These are phyloP conservation scores for Ophiosphaerella korrae DNA, from an alignment of 2,329 filamentous ascomycete species.

Conservation along the genomic window DNA sequence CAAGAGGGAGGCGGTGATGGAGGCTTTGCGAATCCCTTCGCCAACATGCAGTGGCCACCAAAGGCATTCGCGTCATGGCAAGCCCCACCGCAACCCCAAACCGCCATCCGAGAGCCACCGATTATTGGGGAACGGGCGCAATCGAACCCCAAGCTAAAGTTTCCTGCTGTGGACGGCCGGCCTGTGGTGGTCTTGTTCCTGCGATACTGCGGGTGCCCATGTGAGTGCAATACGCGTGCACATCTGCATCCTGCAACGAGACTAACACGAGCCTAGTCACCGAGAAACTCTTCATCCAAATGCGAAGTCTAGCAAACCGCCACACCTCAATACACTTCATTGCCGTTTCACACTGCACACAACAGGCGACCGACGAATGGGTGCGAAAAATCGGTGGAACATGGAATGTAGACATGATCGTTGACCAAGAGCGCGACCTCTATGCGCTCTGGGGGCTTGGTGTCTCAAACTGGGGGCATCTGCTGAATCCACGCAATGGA, in stretches of 20 bases:
- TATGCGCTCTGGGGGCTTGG: conserved; percentile 67
- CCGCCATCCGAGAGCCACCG: conserved; percentile 33
- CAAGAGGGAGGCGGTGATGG: conserved; percentile 20
- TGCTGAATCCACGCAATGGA: conserved; percentile 43
- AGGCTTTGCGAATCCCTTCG: conserved; percentile 41
- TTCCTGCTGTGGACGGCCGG: conserved; percentile 36
- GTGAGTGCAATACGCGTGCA: conserved; percentile 22
- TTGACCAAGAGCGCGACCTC: conserved; percentile 62
- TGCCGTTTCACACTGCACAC: conserved; percentile 65
- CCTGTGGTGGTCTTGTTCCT: conserved; percentile 41
- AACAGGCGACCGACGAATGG: conserved; percentile 62
- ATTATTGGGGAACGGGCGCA: conserved; percentile 33
- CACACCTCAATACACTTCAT: conserved; percentile 60
- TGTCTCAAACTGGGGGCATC: conserved; percentile 42
- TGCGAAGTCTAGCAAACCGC: conserved; percentile 61
- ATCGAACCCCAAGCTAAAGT: conserved; percentile 36
- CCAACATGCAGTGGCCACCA: conserved; percentile 43
- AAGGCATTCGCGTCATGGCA: conserved; percentile 44
- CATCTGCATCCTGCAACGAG: too few relatives aligned
- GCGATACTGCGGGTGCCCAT: conserved; percentile 44
- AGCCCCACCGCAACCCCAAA: conserved; percentile 34
- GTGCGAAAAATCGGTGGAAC: conserved; percentile 62
- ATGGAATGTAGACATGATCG: conserved; percentile 61
- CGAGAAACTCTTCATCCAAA: conserved; percentile 59
- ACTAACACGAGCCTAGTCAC: conserved; percentile 28